Evolutionary conservation across 345 rosid species (phyloP).

Genomic region (Clausena lansium): DNA sequence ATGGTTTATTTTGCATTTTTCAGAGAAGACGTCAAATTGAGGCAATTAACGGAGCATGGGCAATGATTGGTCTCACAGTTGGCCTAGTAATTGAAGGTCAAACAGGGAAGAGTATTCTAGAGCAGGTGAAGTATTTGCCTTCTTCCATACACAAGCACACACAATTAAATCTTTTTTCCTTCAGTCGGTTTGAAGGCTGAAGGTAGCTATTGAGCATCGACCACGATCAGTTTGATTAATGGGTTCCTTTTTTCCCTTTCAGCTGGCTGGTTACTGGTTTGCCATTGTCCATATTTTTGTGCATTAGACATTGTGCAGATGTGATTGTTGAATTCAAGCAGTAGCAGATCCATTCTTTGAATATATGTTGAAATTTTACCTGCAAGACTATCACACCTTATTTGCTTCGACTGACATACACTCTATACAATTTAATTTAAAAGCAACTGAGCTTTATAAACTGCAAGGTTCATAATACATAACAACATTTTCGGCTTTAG

Average conservation of each 20-base stretch:
- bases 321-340: not conserved
- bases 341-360: constrained; percentile 14
- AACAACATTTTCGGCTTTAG: not conserved
- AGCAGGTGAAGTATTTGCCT: constrained; percentile 50
- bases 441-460: not conserved
- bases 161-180: not conserved
- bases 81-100: constrained; percentile 86
- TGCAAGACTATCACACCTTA: not conserved
- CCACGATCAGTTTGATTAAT: constrained; percentile 3
- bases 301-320: constrained; percentile 17
- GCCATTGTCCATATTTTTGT: constrained; percentile 42
- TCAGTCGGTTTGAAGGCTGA: too few relatives aligned
- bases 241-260: constrained; percentile 13
- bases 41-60: constrained; percentile 94
- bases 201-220: not conserved
- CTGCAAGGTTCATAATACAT: not conserved
- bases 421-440: not conserved
- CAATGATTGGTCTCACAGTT: constrained; percentile 78
- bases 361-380: not conserved
- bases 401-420: not conserved
- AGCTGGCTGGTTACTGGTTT: constrained; percentile 77
- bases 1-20: constrained; percentile 3
- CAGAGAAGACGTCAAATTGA: constrained; percentile 79
- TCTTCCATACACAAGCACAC: not conserved
- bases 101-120: constrained; percentile 60